phyloP scores from a whole-genome alignment of 176 grass and related monocot species.

The Eremochloa ophiuroides region DNA sequence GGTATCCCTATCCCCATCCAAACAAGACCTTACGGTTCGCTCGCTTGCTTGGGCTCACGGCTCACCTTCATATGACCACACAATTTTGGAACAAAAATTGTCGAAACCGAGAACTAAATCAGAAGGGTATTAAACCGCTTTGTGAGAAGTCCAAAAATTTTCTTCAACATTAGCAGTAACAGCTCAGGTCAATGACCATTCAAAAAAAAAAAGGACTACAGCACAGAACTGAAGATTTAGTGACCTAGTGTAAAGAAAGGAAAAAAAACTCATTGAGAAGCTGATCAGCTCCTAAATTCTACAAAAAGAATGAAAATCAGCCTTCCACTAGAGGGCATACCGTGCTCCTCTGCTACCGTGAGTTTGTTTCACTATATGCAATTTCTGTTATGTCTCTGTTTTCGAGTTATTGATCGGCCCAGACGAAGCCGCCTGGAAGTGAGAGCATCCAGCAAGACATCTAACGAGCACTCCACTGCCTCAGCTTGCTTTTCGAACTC shows the following conservation, averaged over 20 bases:
- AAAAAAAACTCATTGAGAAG: background rate
- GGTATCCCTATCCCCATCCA: too few relatives aligned
- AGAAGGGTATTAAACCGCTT: too few relatives aligned
- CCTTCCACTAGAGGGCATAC: background rate
- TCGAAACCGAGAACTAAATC: too few relatives aligned
- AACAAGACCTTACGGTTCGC: too few relatives aligned
- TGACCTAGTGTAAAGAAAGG: background rate
- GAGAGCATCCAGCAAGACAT: constrained; percentile 72
- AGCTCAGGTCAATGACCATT: background rate
- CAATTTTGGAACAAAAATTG: too few relatives aligned
- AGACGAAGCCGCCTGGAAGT: constrained; percentile 58
- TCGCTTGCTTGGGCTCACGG: too few relatives aligned
- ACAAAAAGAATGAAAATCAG: constrained; percentile 20
- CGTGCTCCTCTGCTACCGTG: background rate
- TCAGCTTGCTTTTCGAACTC: constrained; percentile 73
- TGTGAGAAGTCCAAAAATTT: background rate
- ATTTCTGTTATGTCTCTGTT: constrained; percentile 62
- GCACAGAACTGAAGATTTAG: background rate
- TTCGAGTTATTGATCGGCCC: constrained; percentile 74
- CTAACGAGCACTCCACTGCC: constrained; percentile 57
- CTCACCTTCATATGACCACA: too few relatives aligned
- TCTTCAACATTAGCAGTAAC: background rate
- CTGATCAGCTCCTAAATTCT: constrained; percentile 12
- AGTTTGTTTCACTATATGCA: constrained; percentile 49
- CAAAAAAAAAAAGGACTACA: background rate